Evolutionary conservation across 108 stramenopile genomes (phyloP).

Genomic region (Epithemia pelagica): DNA sequence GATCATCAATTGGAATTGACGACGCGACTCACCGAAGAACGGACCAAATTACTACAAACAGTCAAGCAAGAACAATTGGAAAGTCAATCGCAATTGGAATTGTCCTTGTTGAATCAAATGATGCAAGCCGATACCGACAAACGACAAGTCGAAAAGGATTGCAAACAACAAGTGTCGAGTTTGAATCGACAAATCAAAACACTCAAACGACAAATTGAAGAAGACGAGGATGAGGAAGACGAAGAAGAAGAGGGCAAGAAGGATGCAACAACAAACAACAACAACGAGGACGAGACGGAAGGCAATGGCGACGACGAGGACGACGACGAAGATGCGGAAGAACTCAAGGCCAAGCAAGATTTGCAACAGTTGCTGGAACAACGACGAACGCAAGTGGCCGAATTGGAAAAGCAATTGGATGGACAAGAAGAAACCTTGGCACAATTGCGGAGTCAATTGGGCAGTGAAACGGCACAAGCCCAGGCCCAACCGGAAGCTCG

Average conservation of each 20-base stretch:
- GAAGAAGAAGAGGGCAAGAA: slow-evolving; percentile 19
- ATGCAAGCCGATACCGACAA: slow-evolving; percentile 44
- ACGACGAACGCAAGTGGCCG: neutral
- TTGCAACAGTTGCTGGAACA: neutral
- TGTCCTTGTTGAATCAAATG: slow-evolving; percentile 68
- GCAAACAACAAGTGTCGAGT: slow-evolving; percentile 28
- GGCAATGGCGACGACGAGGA: neutral
- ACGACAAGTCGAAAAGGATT: slow-evolving; percentile 49
- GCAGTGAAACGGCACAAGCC: neutral
- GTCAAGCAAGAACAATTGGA: slow-evolving; percentile 41
- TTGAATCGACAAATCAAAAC: slow-evolving; percentile 33
- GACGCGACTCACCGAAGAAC: slow-evolving; percentile 28
- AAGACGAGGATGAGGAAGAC: slow-evolving; percentile 14
- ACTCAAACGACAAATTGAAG: slow-evolving; percentile 27
- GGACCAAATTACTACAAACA: slow-evolving; percentile 49
- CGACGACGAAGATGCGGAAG: neutral
- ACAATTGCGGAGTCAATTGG: neutral
- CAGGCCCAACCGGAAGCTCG: neutral
- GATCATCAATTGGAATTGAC: slow-evolving; percentile 69
- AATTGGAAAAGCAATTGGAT: neutral
- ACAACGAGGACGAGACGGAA: neutral
- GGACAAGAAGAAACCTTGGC: neutral
- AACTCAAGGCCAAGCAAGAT: neutral
- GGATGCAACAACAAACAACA: neutral
- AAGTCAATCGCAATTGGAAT: slow-evolving; percentile 57